Conservation (phyloP, 768 basidiomycete genomes). For the Amanita thiersii region DNA sequence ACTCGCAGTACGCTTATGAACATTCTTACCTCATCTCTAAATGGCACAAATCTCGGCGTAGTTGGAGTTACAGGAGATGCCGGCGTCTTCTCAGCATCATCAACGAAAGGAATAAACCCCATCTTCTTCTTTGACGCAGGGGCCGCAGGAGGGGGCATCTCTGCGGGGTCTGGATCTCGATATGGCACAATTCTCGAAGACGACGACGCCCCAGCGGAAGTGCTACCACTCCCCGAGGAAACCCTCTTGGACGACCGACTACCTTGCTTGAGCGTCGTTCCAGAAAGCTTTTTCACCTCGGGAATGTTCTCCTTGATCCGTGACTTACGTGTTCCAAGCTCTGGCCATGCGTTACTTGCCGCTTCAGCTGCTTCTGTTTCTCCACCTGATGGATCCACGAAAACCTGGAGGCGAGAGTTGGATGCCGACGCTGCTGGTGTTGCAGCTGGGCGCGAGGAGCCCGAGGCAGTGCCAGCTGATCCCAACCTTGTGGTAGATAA, state of each 20-base stretch:
- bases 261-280: conserved; percentile 57
- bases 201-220: conserved; percentile 20
- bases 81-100: conserved; percentile 12
- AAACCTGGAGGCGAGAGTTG: conserved; percentile 59
- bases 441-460: conserved; percentile 20
- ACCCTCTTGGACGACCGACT: conserved; percentile 44
- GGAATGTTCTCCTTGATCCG: conserved; percentile 74
- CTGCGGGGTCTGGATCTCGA: conserved; percentile 50
- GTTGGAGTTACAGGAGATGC: conserved; percentile 26
- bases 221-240: conserved; percentile 26
- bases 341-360: conserved; percentile 50
- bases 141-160: conserved; percentile 31
- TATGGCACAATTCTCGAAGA: conserved; percentile 56
- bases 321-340: conserved; percentile 70
- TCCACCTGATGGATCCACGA: conserved; percentile 60
- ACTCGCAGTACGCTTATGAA: background rate
- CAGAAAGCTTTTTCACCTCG: conserved; percentile 60
- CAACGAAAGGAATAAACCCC: conserved; percentile 15
- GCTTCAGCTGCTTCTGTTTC: conserved; percentile 35
- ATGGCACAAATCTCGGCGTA: conserved; percentile 61
- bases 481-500: conserved; percentile 5
- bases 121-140: conserved; percentile 13
- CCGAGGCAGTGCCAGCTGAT: conserved; percentile 9
- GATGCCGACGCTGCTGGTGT: conserved; percentile 21
- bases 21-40: conserved; percentile 57